These are phyloP conservation scores for Elsinoe arachidis DNA, from an alignment of 2,329 filamentous ascomycete genomes.

Conservation along the genomic window DNA sequence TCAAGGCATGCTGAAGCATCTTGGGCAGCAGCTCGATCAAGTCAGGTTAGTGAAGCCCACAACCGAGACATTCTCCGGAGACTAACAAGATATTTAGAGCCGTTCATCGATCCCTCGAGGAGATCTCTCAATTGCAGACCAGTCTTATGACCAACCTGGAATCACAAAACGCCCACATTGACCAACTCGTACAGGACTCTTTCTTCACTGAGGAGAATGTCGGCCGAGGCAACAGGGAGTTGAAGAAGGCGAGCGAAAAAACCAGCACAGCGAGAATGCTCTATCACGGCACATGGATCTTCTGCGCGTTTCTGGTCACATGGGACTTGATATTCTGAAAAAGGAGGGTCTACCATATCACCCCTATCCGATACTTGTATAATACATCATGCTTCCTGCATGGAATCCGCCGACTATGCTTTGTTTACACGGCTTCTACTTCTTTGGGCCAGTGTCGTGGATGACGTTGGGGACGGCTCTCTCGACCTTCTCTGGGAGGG, in stretches of 20 bases:
- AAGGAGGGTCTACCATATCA: no score
- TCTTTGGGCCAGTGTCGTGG: conserved; percentile 29
- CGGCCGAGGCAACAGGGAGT: conserved; percentile 77
- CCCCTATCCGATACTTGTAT: background rate
- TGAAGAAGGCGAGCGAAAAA: conserved; percentile 66
- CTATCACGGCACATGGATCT: conserved; percentile 39
- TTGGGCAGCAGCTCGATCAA: conserved; percentile 88
- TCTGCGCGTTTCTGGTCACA: conserved; percentile 38
- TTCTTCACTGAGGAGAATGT: conserved; percentile 77
- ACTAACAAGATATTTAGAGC: conserved; percentile 45
- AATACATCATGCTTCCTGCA: background rate
- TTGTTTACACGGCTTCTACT: background rate
- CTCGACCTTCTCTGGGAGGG: conserved; percentile 37
- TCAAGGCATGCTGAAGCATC: conserved; percentile 83
- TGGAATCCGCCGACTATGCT: background rate
- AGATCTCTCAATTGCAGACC: conserved; percentile 87
- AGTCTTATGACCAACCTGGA: conserved; percentile 78
- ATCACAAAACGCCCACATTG: conserved; percentile 80
- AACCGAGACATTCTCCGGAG: background rate
- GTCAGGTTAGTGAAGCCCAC: conserved; percentile 60
- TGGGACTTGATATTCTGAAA: conserved; percentile 41
- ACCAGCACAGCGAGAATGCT: conserved; percentile 42
- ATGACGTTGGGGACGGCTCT: conserved; percentile 36
- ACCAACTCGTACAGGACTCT: conserved; percentile 78
- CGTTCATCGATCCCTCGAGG: conserved; percentile 80